A percentile compares a stretch with the other conserved stretches of the same genome.
Evolutionary conservation across 768 basidiomycete genomes (phyloP).

Genomic region (Boletus rufocinnamomeus): DNA sequence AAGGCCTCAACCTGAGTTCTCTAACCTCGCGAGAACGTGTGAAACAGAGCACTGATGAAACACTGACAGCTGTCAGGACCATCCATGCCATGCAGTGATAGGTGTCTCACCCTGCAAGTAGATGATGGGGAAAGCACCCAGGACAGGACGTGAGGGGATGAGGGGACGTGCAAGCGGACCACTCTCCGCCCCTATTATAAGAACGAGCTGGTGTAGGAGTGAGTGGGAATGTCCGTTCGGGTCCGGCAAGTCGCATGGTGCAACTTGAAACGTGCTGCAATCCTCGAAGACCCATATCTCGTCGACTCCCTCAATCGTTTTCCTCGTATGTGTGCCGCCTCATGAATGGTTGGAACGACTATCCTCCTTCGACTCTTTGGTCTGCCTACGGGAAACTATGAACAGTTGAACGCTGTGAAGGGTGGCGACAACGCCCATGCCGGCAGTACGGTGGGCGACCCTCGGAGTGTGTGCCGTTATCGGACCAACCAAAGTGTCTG

Average conservation of each 20-base stretch:
- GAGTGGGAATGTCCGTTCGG: background rate
- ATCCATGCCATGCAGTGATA: no score
- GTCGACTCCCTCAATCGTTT: background rate
- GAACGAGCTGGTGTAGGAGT: background rate
- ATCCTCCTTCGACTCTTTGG: no score
- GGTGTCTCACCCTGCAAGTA: background rate
- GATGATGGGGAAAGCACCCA: background rate
- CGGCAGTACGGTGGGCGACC: background rate
- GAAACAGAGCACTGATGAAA: background rate
- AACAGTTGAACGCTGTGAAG: background rate
- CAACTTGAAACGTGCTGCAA: background rate
- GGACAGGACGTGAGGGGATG: background rate
- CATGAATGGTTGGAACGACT: background rate
- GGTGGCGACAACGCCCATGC: background rate
- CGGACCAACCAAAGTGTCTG: slow-evolving; percentile 13
- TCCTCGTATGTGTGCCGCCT: background rate
- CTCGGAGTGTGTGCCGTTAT: background rate
- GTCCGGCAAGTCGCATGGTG: background rate
- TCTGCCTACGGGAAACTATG: background rate
- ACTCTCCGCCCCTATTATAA: background rate
- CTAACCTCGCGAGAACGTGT: background rate
- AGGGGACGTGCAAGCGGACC: no score
- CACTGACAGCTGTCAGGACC: background rate
- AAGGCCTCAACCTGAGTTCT: background rate
- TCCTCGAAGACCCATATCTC: background rate